Percentiles rank a stretch among this genome's conserved stretches.
Evolutionary conservation across 2,329 filamentous ascomycete genomes (phyloP).

Genomic region (Sarocladium kiliense): DNA sequence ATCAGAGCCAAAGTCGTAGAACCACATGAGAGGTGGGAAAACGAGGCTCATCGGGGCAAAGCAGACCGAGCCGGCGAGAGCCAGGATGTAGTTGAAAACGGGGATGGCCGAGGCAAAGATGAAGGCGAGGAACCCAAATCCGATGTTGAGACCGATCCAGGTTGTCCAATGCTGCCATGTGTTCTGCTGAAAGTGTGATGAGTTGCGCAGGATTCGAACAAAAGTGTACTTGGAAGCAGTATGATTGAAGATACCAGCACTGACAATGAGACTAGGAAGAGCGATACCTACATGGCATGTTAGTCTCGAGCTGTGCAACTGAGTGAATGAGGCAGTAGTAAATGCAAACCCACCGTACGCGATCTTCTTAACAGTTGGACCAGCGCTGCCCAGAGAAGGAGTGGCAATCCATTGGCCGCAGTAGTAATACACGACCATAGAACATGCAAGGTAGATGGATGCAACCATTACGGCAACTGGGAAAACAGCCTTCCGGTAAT

Average conservation of each 20-base stretch:
- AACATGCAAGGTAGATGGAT: slow-evolving; percentile 21
- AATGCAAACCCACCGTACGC: too few species aligned
- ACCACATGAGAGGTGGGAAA: not conserved
- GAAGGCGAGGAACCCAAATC: slow-evolving; percentile 1
- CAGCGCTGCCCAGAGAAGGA: slow-evolving; percentile 20
- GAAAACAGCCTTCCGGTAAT: slow-evolving; percentile 19
- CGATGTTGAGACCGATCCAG: slow-evolving; percentile 1
- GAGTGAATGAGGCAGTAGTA: too few species aligned
- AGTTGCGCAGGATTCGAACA: not conserved
- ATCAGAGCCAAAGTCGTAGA: slow-evolving; percentile 14
- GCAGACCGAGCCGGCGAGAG: not conserved
- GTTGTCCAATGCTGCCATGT: not conserved
- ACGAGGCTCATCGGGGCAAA: not conserved
- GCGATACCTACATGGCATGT: too few species aligned
- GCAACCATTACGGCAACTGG: slow-evolving; percentile 19
- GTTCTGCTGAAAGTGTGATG: not conserved
- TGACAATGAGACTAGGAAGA: slow-evolving; percentile 16
- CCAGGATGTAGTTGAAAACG: slow-evolving; percentile 7
- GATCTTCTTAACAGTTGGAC: slow-evolving; percentile 24
- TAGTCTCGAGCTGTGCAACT: too few species aligned
- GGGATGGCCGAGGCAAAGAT: slow-evolving; percentile 11
- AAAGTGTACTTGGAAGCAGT: not conserved
- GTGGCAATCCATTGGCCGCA: slow-evolving; percentile 23
- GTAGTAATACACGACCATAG: slow-evolving; percentile 23
- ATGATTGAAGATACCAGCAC: not conserved